Evolutionary conservation across 768 basidiomycete species (phyloP).

Genomic region (Kwoniella bestiolae): DNA sequence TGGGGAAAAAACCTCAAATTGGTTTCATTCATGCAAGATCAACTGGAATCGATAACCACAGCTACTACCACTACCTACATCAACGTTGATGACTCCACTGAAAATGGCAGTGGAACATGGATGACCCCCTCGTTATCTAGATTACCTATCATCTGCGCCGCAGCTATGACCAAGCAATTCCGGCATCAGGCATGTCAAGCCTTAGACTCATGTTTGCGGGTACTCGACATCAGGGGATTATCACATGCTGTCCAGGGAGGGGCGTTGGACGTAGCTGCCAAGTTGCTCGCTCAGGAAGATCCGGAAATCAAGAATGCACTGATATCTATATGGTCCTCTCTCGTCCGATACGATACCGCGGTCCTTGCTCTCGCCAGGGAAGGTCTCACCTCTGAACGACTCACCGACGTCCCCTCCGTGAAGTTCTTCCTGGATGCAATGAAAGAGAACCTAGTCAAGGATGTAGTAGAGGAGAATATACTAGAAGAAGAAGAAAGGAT

Average conservation of each 20-base stretch:
- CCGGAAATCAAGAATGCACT: slow-evolving; percentile 19
- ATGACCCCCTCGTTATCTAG: slow-evolving; percentile 23
- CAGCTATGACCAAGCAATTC: slow-evolving; percentile 23
- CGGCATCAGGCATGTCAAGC: slow-evolving; percentile 34
- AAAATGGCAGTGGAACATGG: background rate
- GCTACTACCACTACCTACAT: no score
- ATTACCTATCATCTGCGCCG: slow-evolving; percentile 49
- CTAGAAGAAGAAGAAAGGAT: slow-evolving; percentile 1
- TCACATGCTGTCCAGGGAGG: slow-evolving; percentile 42
- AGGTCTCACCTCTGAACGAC: slow-evolving; percentile 17
- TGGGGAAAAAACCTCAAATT: slow-evolving; percentile 40
- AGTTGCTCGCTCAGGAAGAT: slow-evolving; percentile 29
- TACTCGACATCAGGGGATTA: slow-evolving; percentile 27
- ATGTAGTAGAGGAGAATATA: background rate
- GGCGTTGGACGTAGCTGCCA: slow-evolving; percentile 39
- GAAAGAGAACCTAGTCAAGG: slow-evolving; percentile 16
- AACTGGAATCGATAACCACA: slow-evolving; percentile 38
- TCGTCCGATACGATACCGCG: slow-evolving; percentile 37
- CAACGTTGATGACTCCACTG: no score
- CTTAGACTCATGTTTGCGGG: slow-evolving; percentile 35
- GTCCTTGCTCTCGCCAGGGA: slow-evolving; percentile 26
- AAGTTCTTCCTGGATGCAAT: slow-evolving; percentile 36
- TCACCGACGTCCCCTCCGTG: slow-evolving; percentile 20
- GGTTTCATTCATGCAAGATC: slow-evolving; percentile 51
- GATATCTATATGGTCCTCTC: slow-evolving; percentile 48